Conservation (phyloP, 148 eudicot species). For the Linanthus parryae region DNA sequence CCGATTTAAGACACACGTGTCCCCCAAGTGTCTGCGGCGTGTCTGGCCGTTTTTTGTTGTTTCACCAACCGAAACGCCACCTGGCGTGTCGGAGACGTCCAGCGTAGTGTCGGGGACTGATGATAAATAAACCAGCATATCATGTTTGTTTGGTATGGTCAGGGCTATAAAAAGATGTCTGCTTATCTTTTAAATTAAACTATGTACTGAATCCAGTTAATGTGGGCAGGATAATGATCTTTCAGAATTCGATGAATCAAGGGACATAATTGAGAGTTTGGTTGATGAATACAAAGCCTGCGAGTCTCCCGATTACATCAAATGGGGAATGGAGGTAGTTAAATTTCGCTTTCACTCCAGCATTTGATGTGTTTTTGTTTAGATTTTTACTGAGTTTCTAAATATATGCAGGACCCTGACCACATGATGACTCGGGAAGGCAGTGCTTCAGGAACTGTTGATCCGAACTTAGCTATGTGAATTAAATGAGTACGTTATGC, state of each 20-base stretch:
- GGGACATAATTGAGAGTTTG: slow-evolving; percentile 86
- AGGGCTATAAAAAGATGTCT: too few relatives aligned
- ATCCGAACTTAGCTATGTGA: slow-evolving; percentile 55
- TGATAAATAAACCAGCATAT: too few relatives aligned
- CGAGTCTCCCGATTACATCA: slow-evolving; percentile 97
- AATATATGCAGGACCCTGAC: slow-evolving; percentile 62
- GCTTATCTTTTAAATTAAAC: too few relatives aligned
- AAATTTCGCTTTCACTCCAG: neutral
- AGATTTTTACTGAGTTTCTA: neutral
- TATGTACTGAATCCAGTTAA: too few relatives aligned
- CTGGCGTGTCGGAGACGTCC: too few relatives aligned
- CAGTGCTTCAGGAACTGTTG: slow-evolving; percentile 60
- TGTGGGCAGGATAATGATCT: slow-evolving; percentile 86
- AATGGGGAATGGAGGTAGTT: slow-evolving; percentile 99
- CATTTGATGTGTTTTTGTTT: slow-evolving; percentile 3
- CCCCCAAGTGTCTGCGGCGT: too few relatives aligned
- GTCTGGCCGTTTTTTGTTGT: too few relatives aligned
- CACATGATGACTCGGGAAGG: slow-evolving; percentile 72
- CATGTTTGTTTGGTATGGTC: too few relatives aligned
- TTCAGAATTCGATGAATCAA: slow-evolving; percentile 96
- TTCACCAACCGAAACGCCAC: too few relatives aligned
- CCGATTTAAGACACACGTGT: too few relatives aligned
- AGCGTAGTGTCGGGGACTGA: too few relatives aligned
- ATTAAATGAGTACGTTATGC: too few relatives aligned
- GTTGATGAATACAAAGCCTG: slow-evolving; percentile 99